Conservation (phyloP, 2,329 filamentous ascomycete genomes). For the Arthrobotrys sphaeroides region DNA sequence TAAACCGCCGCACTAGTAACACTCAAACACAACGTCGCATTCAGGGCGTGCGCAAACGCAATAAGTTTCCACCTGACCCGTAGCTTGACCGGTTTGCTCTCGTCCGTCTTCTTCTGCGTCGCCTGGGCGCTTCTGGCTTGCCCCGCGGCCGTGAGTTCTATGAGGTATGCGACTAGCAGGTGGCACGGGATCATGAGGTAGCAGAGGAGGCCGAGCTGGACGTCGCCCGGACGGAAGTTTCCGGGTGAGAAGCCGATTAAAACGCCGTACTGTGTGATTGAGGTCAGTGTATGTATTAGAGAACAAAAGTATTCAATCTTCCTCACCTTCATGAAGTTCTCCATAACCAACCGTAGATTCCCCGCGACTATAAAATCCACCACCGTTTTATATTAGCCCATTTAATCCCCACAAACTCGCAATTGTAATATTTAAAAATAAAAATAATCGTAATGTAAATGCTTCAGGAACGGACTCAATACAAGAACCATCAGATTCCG, state of each 20-base stretch:
- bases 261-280: conserved; percentile 86
- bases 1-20: conserved; percentile 88
- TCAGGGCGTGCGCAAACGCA: conserved; percentile 81
- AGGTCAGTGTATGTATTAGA: too few species aligned
- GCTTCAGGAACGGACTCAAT: conserved; percentile 69
- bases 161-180: conserved; percentile 86
- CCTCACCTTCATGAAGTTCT: conserved; percentile 89
- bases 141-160: conserved; percentile 83
- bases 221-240: conserved; percentile 81
- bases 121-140: conserved; percentile 77
- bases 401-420: conserved; percentile 40
- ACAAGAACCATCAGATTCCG: conserved; percentile 96
- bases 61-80: conserved; percentile 81
- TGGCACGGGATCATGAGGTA: conserved; percentile 91
- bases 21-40: conserved; percentile 81
- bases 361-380: conserved; percentile 74
- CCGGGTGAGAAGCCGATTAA: conserved; percentile 91
- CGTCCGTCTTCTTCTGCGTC: conserved; percentile 67
- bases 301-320: background rate
- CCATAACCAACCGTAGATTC: conserved; percentile 92
- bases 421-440: background rate
- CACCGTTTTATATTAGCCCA: conserved; percentile 2
- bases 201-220: conserved; percentile 77
- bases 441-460: conserved; percentile 9
- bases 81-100: conserved; percentile 72